phyloP scores from a whole-genome alignment of 139 green algal genomes.

The Chlamydomonas urium region DNA sequence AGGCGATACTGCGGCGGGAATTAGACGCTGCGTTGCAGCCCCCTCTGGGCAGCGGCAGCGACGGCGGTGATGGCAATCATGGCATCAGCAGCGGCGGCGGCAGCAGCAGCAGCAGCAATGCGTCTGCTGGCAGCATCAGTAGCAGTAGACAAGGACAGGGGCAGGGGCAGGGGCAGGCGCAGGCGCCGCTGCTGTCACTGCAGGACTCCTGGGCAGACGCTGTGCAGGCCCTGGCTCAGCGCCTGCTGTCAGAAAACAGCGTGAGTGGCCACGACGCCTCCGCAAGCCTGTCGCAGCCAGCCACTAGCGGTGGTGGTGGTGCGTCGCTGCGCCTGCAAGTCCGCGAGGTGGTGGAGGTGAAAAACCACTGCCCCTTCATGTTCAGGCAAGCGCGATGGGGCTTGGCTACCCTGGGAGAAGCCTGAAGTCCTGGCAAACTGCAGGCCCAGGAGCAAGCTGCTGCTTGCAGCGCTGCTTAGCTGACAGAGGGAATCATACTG shows the following conservation, averaged over 20 bases:
- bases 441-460: too few relatives aligned
- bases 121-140: too few relatives aligned
- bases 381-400: slow-evolving; percentile 25
- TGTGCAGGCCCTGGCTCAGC: slow-evolving; percentile 2
- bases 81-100: neutral
- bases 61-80: neutral
- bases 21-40: neutral
- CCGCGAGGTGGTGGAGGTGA: slow-evolving; percentile 68
- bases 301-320: slow-evolving; percentile 51
- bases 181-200: too few relatives aligned
- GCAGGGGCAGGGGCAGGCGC: too few relatives aligned
- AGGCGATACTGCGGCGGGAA: slow-evolving; percentile 12
- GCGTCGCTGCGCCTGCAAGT: slow-evolving; percentile 9
- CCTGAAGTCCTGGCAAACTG: too few relatives aligned
- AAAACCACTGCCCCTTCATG: slow-evolving; percentile 71
- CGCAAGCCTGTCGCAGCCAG: neutral
- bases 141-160: too few relatives aligned
- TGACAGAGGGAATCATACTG: too few relatives aligned
- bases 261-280: neutral
- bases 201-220: neutral
- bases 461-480: too few relatives aligned
- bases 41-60: slow-evolving; percentile 5
- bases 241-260: neutral
- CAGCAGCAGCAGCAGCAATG: too few relatives aligned
- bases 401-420: too few relatives aligned